Conservation (phyloP, 352 stramenopile genomes). For the Blastocystis sp. region DNA sequence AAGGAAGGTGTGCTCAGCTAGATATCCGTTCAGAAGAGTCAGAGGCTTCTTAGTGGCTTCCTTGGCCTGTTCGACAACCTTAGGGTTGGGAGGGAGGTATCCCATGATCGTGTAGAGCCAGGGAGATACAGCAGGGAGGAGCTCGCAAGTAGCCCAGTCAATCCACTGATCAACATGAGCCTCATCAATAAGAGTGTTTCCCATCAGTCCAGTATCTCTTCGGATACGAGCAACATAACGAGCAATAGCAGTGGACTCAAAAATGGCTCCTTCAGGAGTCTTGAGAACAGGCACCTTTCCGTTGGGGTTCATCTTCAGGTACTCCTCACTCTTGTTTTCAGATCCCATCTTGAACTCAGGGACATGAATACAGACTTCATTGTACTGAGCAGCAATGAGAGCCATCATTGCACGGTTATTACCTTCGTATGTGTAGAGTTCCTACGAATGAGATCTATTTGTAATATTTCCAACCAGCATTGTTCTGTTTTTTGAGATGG, state of each 20-base stretch:
- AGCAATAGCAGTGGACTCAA: slow-evolving; percentile 83
- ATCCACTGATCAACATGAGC: slow-evolving; percentile 83
- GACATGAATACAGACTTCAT: slow-evolving; percentile 76
- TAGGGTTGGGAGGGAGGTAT: slow-evolving; percentile 74
- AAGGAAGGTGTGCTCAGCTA: slow-evolving; percentile 80
- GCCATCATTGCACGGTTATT: slow-evolving; percentile 86
- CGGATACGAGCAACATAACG: slow-evolving; percentile 81
- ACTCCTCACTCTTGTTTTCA: slow-evolving; percentile 72
- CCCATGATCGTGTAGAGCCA: slow-evolving; percentile 82
- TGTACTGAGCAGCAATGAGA: slow-evolving; percentile 86
- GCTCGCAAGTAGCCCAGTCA: slow-evolving; percentile 81
- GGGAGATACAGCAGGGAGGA: slow-evolving; percentile 79
- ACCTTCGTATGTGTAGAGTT: slow-evolving; percentile 77
- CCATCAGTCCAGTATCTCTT: slow-evolving; percentile 76
- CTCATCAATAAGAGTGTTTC: slow-evolving; percentile 80
- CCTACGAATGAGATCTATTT: slow-evolving; percentile 66
- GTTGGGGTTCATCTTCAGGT: slow-evolving; percentile 76
- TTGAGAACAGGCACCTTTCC: slow-evolving; percentile 81
- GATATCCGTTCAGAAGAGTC: slow-evolving; percentile 76
- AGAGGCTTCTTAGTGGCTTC: slow-evolving; percentile 78
- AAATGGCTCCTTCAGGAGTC: slow-evolving; percentile 74
- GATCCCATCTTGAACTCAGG: slow-evolving; percentile 71
- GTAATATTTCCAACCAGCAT: not conserved
- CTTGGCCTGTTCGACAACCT: slow-evolving; percentile 76
- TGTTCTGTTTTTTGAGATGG: too few relatives aligned